phyloP scores from a whole-genome alignment of 225 moss, liverwort and hornwort species.

The Asterella californica region DNA sequence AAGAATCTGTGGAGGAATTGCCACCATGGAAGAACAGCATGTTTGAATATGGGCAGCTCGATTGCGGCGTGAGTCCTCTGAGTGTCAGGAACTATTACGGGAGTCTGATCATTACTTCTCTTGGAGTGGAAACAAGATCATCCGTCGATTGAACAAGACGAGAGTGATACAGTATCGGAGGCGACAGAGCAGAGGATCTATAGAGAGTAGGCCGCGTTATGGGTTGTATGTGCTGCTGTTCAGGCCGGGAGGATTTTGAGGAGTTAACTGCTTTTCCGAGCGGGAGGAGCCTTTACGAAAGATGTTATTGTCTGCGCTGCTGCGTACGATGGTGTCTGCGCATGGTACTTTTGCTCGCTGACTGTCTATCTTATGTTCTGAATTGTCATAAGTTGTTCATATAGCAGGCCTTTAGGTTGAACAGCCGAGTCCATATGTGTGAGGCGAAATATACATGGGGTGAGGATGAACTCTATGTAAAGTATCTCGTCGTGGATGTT shows the following conservation, averaged over 20 bases:
- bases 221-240: conserved; percentile 70
- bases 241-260: conserved; percentile 71
- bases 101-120: not conserved
- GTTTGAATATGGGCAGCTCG: conserved; percentile 9
- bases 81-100: not conserved
- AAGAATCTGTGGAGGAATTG: conserved; percentile 14
- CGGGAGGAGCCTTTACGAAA: conserved; percentile 55
- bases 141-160: conserved; percentile 22
- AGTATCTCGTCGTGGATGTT: not conserved
- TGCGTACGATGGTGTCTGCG: conserved; percentile 84
- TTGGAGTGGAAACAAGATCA: conserved; percentile 19
- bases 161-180: conserved; percentile 30
- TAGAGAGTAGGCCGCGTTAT: conserved; percentile 35
- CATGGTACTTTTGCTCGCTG: conserved; percentile 45
- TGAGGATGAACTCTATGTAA: not conserved
- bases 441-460: no score
- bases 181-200: not conserved
- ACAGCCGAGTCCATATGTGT: not conserved
- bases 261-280: conserved; percentile 65
- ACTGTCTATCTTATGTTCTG: not conserved
- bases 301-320: conserved; percentile 68
- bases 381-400: not conserved
- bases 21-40: conserved; percentile 18
- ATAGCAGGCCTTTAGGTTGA: not conserved
- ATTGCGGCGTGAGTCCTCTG: conserved; percentile 11